A percentile compares a stretch with the other conserved stretches of the same genome.
Evolutionary conservation across 225 moss, liverwort and hornwort species (phyloP).

Genomic region (Thuidium tamariscinum): DNA sequence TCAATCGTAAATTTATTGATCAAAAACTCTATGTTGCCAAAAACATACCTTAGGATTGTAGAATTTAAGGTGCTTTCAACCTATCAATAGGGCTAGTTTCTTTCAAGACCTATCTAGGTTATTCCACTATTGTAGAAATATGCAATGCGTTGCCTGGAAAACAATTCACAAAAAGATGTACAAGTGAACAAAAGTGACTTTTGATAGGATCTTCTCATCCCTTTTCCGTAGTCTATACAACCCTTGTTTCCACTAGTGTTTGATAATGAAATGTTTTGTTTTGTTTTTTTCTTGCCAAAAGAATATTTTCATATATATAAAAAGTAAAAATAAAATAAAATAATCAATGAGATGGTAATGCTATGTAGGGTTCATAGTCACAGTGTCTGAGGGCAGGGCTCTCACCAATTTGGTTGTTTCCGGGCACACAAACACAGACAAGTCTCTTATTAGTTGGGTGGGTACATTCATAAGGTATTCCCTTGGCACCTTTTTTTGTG

Average conservation of each 20-base stretch:
- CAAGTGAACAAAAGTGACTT: accelerated
- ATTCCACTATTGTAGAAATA: neutral
- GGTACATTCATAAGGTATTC: neutral
- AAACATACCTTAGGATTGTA: accelerated
- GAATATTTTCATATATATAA: too few species aligned
- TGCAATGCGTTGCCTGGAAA: accelerated
- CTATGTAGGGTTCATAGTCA: neutral
- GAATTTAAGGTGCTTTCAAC: accelerated
- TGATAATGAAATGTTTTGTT: too few species aligned
- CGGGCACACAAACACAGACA: neutral
- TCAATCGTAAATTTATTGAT: neutral
- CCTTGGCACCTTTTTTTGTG: neutral
- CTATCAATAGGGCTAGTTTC: accelerated
- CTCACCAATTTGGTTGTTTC: neutral
- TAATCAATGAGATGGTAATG: too few species aligned
- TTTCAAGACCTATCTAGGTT: neutral
- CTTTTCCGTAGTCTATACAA: too few species aligned
- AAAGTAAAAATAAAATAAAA: neutral
- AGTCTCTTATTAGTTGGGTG: too few species aligned
- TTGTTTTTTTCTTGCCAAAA: neutral
- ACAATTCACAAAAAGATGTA: accelerated
- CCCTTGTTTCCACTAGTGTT: too few species aligned
- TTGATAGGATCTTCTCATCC: too few species aligned
- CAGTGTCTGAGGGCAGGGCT: neutral
- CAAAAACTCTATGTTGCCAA: accelerated